Evolutionary conservation across 176 grass and related monocot genomes (phyloP), one percentile per base, ranked within the genome.

Genomic region (Paspalum notatum): DNA sequence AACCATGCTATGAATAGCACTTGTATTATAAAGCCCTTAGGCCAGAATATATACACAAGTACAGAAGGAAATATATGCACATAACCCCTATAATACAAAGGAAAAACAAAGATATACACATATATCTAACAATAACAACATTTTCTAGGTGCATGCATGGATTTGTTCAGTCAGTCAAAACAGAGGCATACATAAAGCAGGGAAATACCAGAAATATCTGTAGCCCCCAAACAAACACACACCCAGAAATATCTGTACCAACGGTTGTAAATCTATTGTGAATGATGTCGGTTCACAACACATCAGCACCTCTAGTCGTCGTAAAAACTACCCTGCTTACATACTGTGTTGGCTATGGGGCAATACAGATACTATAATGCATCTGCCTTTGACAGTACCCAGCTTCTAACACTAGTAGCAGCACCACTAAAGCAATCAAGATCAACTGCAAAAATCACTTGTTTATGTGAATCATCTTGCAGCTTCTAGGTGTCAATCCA

Each of bases 361-460:
- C 64, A 32, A 32, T 32, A 32, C 32, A 32, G 32, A 32, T 32
- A 32, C 32, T 42, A 63, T 25, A 50, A 7, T 10, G 27, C 14
- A 66, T 22, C 13, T 47, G 13, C 17, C 25, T 86, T 53, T 20
- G 5, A 43, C 15, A 24, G 42, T 26, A 39, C 32, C 32, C 32
- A 32, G 3, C 1, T 32, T 77, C 16, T 8, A 82, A 77, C 55
- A 76, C 52, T 49, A 82, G 26, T 37, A 77, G 37, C 22, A 76
- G 16, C n/a, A 17, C 1, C 44, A 82, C 22, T 89, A 45, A 75
- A 71, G 76, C 4, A 80, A 89, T 76, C 55, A 81, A 75, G 45
- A 16, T 71, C 44, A 45, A 85, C 49, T 55, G 22, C 38, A 74
- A 49, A 84, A 66, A 74, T n/a, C 1, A n/a, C 37, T 40, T 24